Conservation (phyloP, 2,329 filamentous ascomycete genomes). For the Ophiosphaerella herpotricha region DNA sequence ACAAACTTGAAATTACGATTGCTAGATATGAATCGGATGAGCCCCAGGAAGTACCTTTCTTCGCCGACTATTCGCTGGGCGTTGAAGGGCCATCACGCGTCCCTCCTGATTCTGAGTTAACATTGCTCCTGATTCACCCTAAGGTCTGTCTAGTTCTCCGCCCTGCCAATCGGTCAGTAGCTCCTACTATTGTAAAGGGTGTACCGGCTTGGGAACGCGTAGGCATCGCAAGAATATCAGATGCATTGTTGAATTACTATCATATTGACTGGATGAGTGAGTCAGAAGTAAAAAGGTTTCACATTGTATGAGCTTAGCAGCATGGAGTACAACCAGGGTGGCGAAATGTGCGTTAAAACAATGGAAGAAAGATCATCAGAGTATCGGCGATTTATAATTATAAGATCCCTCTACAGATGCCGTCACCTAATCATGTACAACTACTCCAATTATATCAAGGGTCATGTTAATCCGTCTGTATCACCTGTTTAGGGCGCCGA, state of each 20-base stretch:
- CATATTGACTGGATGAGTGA: slow-evolving; percentile 19
- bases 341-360: too few relatives aligned
- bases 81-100: slow-evolving; percentile 4
- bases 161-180: not conserved
- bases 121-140: slow-evolving; percentile 16
- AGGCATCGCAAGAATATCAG: slow-evolving; percentile 14
- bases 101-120: slow-evolving; percentile 2
- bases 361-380: too few relatives aligned
- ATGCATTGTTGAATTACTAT: slow-evolving; percentile 9
- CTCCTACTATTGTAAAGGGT: not conserved
- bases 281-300: slow-evolving; percentile 9
- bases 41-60: slow-evolving; percentile 7
- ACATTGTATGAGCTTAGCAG: slow-evolving; percentile 9
- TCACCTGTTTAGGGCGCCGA: too few relatives aligned
- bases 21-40: not conserved
- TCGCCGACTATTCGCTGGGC: slow-evolving; percentile 16
- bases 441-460: too few relatives aligned
- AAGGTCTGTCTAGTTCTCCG: slow-evolving; percentile 15
- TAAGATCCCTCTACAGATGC: too few relatives aligned
- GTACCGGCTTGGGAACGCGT: slow-evolving; percentile 13
- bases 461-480: too few relatives aligned
- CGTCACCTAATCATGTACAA: too few relatives aligned
- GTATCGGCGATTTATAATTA: too few relatives aligned
- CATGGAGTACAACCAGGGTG: not conserved
- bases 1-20: slow-evolving; percentile 5